Evolutionary conservation across 2,329 filamentous ascomycete genomes (phyloP), one percentile per base, ranked within the genome.

Genomic region (Sporothrix variecibatus): DNA sequence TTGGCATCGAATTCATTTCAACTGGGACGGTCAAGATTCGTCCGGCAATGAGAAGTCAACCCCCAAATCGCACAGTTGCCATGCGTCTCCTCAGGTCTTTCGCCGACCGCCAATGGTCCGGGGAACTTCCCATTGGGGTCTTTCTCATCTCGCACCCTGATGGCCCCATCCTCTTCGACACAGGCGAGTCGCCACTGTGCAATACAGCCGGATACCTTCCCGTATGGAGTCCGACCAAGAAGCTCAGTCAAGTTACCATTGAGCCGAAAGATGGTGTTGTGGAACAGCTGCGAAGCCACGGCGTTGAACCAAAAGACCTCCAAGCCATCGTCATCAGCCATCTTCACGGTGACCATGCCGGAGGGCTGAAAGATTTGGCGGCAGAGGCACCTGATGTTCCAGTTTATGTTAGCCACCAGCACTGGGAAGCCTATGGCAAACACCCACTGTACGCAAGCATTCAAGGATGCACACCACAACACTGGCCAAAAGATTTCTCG

Each of bases 1-100:
- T 53, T 53, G 49, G 49, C 49, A 53, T 53, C 49, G 49, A 53
- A 53, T 53, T 53, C 49, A 53, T 53, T 53, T 53, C 49, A 53
- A 53, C 49, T 53, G 49, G 49, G 49, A 53, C 49, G 20, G 49
- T 53, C 49, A 53, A 53, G 49, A 53, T 53, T 53, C 49, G 15
- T 23, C 49, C 49, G 49, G 49, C 49, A 53, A 53, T 53, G 49
- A 53, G 9, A 53, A 53, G 49, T 53, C 49, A 53, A 11, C 49
- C 49, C 49, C 49, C 49, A 53, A 53, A 53, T 53, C 49, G 49
- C 49, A 53, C 49, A 53, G 49, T 53, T 53, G 49, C 49, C 49
- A 53, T 53, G 49, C 49, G 49, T 53, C 49, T 53, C 49, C 49
- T 53, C 49, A 53, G 49, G 49, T 53, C 49, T 53, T 53, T 53